These are phyloP conservation scores for Trichoderma hamatum DNA, from an alignment of 2,329 filamentous ascomycete genomes.

Conservation along the genomic window DNA sequence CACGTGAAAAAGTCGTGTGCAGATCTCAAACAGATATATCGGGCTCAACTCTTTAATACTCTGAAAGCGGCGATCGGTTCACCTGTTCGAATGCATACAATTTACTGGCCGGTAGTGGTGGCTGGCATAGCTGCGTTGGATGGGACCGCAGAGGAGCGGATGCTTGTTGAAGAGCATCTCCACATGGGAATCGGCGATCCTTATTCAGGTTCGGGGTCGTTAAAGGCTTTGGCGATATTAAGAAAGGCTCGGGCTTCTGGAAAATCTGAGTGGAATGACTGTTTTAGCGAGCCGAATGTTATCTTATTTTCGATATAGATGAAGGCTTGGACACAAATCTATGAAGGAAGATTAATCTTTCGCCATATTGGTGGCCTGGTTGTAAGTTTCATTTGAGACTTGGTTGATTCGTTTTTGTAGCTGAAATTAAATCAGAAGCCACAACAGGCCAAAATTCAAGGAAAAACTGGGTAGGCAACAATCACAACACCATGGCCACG, in stretches of 20 bases:
- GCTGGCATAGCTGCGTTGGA: conserved; percentile 3
- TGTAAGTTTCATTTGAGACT: background rate
- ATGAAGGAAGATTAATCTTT: background rate
- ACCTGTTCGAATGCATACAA: background rate
- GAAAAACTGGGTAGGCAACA: no score
- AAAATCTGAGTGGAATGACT: conserved; percentile 2
- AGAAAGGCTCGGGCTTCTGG: conserved; percentile 11
- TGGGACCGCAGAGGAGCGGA: background rate
- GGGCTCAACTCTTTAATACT: background rate
- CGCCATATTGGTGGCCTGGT: background rate
- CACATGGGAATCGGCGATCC: background rate
- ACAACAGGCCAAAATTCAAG: background rate
- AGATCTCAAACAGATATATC: background rate
- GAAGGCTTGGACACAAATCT: background rate
- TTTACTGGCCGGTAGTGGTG: conserved; percentile 19
- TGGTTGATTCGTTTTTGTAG: background rate
- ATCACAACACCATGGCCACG: background rate
- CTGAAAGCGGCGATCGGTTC: background rate
- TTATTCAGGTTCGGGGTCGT: conserved; percentile 11
- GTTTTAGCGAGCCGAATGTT: conserved; percentile 10
- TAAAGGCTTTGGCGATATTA: conserved; percentile 14
- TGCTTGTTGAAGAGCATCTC: conserved; percentile 1
- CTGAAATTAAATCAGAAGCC: background rate
- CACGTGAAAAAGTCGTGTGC: background rate
- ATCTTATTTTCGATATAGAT: conserved; percentile 18